Percentiles rank a stretch among this genome's conserved stretches.
Evolutionary conservation across 371 early-diverging fungal species (phyloP).

Genomic region (Syncephalastrum contaminatum): DNA sequence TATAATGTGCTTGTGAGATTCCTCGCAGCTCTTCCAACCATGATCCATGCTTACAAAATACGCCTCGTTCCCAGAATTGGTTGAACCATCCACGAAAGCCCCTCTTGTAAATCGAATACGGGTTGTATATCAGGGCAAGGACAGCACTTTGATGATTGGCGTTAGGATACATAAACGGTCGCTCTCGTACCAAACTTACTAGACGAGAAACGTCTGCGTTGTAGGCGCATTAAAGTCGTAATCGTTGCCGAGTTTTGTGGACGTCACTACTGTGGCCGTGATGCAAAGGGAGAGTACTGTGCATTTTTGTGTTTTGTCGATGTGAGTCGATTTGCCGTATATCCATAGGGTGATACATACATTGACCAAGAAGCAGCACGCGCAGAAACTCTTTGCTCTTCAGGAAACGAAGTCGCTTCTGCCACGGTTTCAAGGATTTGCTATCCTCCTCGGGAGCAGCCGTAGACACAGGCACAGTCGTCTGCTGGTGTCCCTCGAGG

Average conservation of each 20-base stretch:
- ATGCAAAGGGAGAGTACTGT: conserved; percentile 67
- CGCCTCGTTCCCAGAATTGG: conserved; percentile 53
- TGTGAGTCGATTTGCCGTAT: neutral
- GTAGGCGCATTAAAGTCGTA: conserved; percentile 59
- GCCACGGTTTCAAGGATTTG: conserved; percentile 8
- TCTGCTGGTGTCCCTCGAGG: no score
- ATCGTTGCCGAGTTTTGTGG: conserved; percentile 49
- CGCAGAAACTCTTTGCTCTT: conserved; percentile 24
- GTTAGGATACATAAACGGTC: neutral
- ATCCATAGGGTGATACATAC: conserved; percentile 15
- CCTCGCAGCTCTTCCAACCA: neutral
- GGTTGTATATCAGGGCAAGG: conserved; percentile 64
- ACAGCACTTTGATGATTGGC: conserved; percentile 26
- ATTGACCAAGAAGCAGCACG: conserved; percentile 31
- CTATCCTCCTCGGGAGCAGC: no score
- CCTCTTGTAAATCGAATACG: conserved; percentile 53
- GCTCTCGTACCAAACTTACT: conserved; percentile 26
- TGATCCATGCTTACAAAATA: conserved; percentile 40
- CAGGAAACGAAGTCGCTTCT: conserved; percentile 23
- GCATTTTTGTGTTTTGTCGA: neutral
- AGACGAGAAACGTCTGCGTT: conserved; percentile 68
- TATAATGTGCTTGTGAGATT: neutral
- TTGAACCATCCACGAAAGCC: conserved; percentile 49
- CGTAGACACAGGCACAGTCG: no score
- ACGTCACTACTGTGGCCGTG: conserved; percentile 64